phyloP scores from a whole-genome alignment of 768 basidiomycete genomes.

The Cytidiella melzeri region DNA sequence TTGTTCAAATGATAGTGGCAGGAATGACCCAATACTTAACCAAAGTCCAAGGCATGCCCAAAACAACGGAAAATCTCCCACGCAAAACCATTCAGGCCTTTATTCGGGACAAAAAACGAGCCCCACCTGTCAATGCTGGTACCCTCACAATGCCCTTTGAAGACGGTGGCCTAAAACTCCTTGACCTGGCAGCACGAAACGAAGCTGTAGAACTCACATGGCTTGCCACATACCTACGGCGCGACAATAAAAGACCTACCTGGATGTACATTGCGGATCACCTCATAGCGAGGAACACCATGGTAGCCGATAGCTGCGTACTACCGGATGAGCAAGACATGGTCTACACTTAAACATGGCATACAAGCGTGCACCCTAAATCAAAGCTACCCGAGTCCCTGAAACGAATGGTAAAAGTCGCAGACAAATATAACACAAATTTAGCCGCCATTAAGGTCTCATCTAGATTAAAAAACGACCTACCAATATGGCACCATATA shows the following conservation, averaged over 20 bases:
- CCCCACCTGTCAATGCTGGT: background rate
- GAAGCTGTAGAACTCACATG: conserved; percentile 8
- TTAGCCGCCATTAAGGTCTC: background rate
- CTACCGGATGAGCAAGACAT: background rate
- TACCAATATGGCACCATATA: conserved; percentile 7
- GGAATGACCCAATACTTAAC: conserved; percentile 24
- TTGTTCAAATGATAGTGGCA: conserved; percentile 18
- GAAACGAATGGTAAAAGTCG: background rate
- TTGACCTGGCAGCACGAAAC: background rate
- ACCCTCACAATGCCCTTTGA: background rate
- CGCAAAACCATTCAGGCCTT: conserved; percentile 1
- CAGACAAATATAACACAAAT: background rate
- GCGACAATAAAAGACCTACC: background rate
- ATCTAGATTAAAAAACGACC: background rate
- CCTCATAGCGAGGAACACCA: background rate
- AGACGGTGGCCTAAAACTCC: conserved; percentile 2
- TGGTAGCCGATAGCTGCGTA: background rate
- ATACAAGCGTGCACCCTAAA: background rate
- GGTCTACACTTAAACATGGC: conserved; percentile 3
- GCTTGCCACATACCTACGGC: background rate
- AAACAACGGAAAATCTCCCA: background rate
- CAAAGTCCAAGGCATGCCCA: conserved; percentile 23
- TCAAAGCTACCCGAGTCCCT: background rate
- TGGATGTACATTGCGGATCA: background rate
- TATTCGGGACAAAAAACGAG: conserved; percentile 1